Conservation (phyloP, 2,329 filamentous ascomycete genomes). For the Purpureocillium lavendulum region DNA sequence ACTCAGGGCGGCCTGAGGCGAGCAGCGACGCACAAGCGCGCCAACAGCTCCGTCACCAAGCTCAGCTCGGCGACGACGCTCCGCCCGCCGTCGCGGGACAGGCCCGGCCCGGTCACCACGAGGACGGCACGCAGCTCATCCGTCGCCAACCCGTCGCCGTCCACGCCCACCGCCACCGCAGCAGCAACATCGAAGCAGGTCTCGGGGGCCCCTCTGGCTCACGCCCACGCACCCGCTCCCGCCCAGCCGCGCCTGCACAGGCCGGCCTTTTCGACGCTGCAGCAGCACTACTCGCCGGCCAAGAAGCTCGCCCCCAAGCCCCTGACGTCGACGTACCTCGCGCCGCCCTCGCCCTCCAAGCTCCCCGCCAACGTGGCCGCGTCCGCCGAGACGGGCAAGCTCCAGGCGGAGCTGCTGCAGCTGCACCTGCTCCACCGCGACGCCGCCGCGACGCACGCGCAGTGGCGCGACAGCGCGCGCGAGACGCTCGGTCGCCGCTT, state of each 20-base stretch:
- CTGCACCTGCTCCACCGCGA: constrained; percentile 55
- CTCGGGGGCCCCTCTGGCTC: neutral
- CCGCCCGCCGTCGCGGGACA: constrained; percentile 20
- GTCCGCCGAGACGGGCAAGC: constrained; percentile 46
- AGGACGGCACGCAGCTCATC: constrained; percentile 11
- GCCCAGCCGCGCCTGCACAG: constrained; percentile 30
- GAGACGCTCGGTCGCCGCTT: constrained; percentile 38
- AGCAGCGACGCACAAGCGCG: constrained; percentile 16
- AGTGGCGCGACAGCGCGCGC: constrained; percentile 51
- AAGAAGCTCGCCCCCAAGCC: constrained; percentile 55
- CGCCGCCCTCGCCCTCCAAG: constrained; percentile 53
- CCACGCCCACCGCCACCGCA: constrained; percentile 6
- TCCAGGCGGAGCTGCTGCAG: constrained; percentile 59
- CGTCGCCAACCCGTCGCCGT: constrained; percentile 10
- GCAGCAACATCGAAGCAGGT: constrained; percentile 12
- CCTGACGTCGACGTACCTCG: constrained; percentile 47
- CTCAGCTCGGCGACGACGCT: constrained; percentile 16
- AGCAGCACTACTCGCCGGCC: constrained; percentile 60
- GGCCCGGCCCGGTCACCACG: constrained; percentile 9
- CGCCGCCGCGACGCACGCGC: constrained; percentile 30
- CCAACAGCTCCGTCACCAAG: constrained; percentile 23
- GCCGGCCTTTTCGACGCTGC: constrained; percentile 52
- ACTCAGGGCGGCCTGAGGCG: too few species aligned
- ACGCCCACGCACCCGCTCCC: constrained; percentile 8
- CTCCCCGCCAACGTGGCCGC: constrained; percentile 51